Base-by-base conservation (phyloP, 345 rosid species). In the Angophora floribunda region DNA sequence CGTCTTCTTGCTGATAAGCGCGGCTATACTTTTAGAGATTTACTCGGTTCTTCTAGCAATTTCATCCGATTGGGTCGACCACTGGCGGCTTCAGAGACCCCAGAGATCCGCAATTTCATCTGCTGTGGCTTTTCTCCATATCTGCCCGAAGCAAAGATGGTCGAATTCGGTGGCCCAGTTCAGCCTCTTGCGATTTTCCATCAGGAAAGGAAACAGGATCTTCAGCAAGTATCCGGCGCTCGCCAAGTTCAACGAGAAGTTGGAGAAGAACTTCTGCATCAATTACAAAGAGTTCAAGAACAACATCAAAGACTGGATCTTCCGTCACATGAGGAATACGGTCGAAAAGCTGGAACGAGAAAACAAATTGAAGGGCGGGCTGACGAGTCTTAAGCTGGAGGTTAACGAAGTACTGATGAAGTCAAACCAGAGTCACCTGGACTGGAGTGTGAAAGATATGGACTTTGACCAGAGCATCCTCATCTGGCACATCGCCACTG, bases 1-100 rank as follows among this genome's bases (percentile, higher is more conserved):
- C 14, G 87, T 93, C 67, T 91, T 36, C 82, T 75, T 75, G 82
- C 49, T 75, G 47, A 41, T 75, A 75, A 36, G 26, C 24, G 26
- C 47, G 57, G 91, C 91, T 9, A 26, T 90, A 52, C 26, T 63
- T 17, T 52, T 91, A 19, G 93, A 93, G 50, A 19, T 87, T 9
- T 78, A 65, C 75, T 86, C 91, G 9, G 28, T 52, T 19, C 47
- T 85, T 21, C 4, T 24, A 36, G 55, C 80, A 17, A 9, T 86
- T 26, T 49, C 87, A 6, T 91, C 93, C 1, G 87, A 87, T 8
- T 86, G 90, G 92, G 55, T 88, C 21, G 30, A 61, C 7, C 82
- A 36, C 49, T 75, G 82, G 82, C 82, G 24, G 82, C 26, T 36
- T 21, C 82, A 75, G 82, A 75, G 82, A 75, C 82, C 82, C 82